These are phyloP conservation scores for Rhododendron vialii DNA, from an alignment of 148 eudicot species.

Conservation along the genomic window DNA sequence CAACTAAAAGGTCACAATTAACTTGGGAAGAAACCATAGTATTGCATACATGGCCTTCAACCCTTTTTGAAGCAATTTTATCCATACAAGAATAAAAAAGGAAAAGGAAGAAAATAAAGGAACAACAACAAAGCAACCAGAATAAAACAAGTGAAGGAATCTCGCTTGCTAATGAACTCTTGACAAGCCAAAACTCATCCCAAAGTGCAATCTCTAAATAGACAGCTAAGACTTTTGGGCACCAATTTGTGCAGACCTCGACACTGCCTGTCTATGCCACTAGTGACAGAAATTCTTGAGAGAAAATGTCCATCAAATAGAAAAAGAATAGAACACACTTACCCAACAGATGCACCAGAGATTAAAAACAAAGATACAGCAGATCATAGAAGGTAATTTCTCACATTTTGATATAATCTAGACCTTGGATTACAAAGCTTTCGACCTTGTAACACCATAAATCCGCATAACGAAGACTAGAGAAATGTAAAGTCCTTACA, in stretches of 20 bases:
- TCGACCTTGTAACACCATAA: background rate
- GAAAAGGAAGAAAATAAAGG: background rate
- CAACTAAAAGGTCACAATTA: background rate
- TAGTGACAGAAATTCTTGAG: background rate
- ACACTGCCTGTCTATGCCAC: background rate
- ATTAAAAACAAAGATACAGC: background rate
- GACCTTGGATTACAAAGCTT: background rate
- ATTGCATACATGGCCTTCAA: background rate
- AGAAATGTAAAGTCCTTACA: conserved; percentile 41
- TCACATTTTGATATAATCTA: background rate
- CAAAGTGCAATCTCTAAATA: conserved; percentile 2
- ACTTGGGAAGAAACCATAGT: background rate
- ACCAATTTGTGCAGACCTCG: background rate
- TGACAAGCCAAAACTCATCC: background rate
- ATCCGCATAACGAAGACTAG: background rate
- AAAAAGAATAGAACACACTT: background rate
- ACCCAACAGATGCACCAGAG: background rate
- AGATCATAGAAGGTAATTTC: background rate
- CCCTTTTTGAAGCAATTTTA: background rate
- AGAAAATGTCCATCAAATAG: background rate
- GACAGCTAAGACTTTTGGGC: background rate
- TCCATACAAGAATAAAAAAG: background rate
- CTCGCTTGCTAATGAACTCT: background rate
- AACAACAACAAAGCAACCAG: background rate
- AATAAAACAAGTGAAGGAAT: background rate